Percentiles rank a stretch among this genome's conserved stretches.
Evolutionary conservation across 2,329 filamentous ascomycete genomes (phyloP).

Genomic region (Cladophialophora immunda): DNA sequence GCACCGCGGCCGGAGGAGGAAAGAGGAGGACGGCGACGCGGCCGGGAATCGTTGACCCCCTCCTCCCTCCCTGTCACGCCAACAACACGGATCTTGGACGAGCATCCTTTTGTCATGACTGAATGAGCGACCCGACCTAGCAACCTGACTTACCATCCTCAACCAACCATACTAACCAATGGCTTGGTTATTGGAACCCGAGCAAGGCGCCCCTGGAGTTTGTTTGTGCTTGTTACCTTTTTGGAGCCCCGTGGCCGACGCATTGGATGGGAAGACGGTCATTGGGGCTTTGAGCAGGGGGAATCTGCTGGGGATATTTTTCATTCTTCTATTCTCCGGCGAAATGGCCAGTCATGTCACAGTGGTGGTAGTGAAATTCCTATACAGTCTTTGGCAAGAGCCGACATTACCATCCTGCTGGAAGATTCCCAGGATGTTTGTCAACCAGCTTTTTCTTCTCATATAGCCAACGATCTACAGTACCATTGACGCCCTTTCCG

Average conservation of each 20-base stretch:
- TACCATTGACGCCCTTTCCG: too few relatives aligned
- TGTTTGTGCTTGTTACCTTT: too few relatives aligned
- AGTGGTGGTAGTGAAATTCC: too few relatives aligned
- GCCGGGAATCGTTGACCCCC: background rate
- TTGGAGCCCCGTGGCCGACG: too few relatives aligned
- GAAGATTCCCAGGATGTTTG: background rate
- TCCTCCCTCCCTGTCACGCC: too few relatives aligned
- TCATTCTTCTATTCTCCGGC: too few relatives aligned
- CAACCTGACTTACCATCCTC: background rate
- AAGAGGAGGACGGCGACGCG: conserved; percentile 11
- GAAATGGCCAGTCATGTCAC: too few relatives aligned
- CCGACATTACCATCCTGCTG: too few relatives aligned
- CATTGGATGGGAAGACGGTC: too few relatives aligned
- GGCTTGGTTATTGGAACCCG: background rate
- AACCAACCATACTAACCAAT: background rate
- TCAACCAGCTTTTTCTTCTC: background rate
- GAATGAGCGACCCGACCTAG: background rate
- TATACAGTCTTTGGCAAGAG: too few relatives aligned
- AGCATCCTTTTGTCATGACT: background rate
- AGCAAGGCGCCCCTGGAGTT: conserved; percentile 1
- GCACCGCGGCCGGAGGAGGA: conserved; percentile 7
- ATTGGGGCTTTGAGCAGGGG: too few relatives aligned
- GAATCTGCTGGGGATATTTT: too few relatives aligned
- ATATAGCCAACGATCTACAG: background rate
- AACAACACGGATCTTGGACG: background rate